These are phyloP conservation scores for Amanita fuliginea DNA, from an alignment of 768 basidiomycete genomes.

Conservation along the genomic window DNA sequence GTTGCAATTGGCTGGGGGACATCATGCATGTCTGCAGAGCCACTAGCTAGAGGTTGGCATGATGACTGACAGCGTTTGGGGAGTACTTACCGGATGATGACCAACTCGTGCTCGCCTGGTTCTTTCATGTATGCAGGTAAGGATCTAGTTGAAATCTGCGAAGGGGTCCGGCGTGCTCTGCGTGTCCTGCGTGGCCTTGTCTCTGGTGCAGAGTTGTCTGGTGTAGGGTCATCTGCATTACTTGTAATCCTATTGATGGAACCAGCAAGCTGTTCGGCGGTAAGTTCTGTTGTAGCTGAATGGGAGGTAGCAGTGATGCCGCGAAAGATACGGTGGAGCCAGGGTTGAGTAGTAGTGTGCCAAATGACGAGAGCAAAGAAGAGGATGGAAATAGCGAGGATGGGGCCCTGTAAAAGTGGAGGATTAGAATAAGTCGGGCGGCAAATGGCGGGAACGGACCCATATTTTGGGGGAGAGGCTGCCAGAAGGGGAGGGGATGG, in stretches of 20 bases:
- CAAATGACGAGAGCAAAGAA: not conserved
- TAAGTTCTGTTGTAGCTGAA: constrained; percentile 24
- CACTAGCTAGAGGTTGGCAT: constrained; percentile 20
- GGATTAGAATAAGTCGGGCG: not conserved
- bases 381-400: not conserved
- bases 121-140: constrained; percentile 77
- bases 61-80: not conserved
- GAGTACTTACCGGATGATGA: constrained; percentile 39
- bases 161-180: constrained; percentile 52
- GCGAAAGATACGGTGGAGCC: not conserved
- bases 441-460: not conserved
- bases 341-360: not conserved
- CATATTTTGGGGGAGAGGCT: not conserved
- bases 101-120: constrained; percentile 73
- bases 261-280: constrained; percentile 49
- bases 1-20: constrained; percentile 30
- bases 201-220: constrained; percentile 12
- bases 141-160: constrained; percentile 70
- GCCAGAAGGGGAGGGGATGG: not conserved
- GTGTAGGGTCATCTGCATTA: constrained; percentile 10
- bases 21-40: constrained; percentile 44
- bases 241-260: constrained; percentile 19
- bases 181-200: constrained; percentile 28
- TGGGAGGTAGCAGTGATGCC: not conserved
- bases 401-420: not conserved